Evolutionary conservation across 2,329 filamentous ascomycete genomes (phyloP).

Genomic region (Madurella fahalii): DNA sequence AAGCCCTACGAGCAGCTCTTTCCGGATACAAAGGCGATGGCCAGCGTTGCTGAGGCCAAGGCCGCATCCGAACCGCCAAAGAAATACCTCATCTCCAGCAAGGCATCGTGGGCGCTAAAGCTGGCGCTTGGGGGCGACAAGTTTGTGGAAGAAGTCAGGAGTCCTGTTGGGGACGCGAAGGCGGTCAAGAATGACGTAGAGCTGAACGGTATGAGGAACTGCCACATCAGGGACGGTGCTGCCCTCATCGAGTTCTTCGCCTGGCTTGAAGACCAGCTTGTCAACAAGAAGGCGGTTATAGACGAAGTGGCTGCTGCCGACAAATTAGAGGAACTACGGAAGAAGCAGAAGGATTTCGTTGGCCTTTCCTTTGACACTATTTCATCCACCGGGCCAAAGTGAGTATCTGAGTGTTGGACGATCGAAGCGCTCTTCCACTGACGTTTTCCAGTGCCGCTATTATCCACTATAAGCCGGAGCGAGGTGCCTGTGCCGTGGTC

Average conservation of each 20-base stretch:
- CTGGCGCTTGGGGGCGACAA: conserved; percentile 80
- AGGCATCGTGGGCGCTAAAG: conserved; percentile 88
- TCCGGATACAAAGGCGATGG: conserved; percentile 66
- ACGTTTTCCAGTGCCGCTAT: conserved; percentile 69
- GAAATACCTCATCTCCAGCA: conserved; percentile 84
- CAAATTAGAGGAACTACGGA: conserved; percentile 75
- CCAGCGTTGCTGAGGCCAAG: conserved; percentile 31
- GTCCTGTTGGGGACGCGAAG: conserved; percentile 85
- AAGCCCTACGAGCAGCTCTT: conserved; percentile 83
- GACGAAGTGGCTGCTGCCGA: conserved; percentile 92
- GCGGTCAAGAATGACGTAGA: conserved; percentile 91
- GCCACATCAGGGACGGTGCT: conserved; percentile 89
- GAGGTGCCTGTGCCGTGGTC: conserved; percentile 73
- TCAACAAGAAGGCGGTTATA: conserved; percentile 65
- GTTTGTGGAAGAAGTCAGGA: conserved; percentile 79
- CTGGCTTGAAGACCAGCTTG: conserved; percentile 88
- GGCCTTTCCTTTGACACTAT: conserved; percentile 95
- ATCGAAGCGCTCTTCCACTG: conserved; percentile 3
- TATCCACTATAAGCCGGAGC: conserved; percentile 92
- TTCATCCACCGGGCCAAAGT: conserved; percentile 81
- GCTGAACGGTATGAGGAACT: conserved; percentile 86
- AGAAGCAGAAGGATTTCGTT: conserved; percentile 68
- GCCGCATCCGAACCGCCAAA: conserved; percentile 35
- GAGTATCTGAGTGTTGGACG: conserved; percentile 31
- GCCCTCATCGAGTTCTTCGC: conserved; percentile 91